These are phyloP conservation scores for Psilocybe cyanescens DNA, from an alignment of 768 basidiomycete species.

Conservation along the genomic window DNA sequence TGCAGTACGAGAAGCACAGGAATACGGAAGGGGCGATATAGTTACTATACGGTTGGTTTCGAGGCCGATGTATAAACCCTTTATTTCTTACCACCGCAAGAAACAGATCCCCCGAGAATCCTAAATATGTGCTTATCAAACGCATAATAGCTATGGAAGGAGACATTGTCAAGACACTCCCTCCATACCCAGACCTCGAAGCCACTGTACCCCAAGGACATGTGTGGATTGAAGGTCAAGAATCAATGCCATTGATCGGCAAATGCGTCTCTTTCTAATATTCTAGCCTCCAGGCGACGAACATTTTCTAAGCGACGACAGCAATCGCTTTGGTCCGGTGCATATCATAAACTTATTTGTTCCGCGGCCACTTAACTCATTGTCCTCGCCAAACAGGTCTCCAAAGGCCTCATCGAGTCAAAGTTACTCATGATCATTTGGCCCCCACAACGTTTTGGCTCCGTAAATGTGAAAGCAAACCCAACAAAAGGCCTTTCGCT, in stretches of 20 bases:
- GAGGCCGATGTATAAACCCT: neutral
- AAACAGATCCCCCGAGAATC: constrained; percentile 62
- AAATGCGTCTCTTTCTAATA: neutral
- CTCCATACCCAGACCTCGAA: constrained; percentile 62
- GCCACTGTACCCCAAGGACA: constrained; percentile 64
- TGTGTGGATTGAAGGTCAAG: constrained; percentile 75
- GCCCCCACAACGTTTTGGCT: constrained; percentile 53
- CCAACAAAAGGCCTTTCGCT: constrained; percentile 5
- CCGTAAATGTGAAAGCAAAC: constrained; percentile 9
- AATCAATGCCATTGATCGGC: neutral
- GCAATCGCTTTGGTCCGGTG: constrained; percentile 75
- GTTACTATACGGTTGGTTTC: constrained; percentile 58
- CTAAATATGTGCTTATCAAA: constrained; percentile 60
- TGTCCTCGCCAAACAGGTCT: constrained; percentile 33
- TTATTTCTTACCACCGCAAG: neutral
- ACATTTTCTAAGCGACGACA: constrained; percentile 68
- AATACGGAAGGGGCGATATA: constrained; percentile 61
- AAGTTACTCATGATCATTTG: constrained; percentile 53
- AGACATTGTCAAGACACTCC: constrained; percentile 67
- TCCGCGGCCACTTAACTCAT: neutral
- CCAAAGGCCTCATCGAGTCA: constrained; percentile 53
- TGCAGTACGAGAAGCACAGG: constrained; percentile 37
- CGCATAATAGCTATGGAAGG: constrained; percentile 67
- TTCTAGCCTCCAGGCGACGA: constrained; percentile 57
- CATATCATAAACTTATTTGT: constrained; percentile 18